phyloP scores from a whole-genome alignment of 306 rosid genomes.

The Abrus pulchellus region DNA sequence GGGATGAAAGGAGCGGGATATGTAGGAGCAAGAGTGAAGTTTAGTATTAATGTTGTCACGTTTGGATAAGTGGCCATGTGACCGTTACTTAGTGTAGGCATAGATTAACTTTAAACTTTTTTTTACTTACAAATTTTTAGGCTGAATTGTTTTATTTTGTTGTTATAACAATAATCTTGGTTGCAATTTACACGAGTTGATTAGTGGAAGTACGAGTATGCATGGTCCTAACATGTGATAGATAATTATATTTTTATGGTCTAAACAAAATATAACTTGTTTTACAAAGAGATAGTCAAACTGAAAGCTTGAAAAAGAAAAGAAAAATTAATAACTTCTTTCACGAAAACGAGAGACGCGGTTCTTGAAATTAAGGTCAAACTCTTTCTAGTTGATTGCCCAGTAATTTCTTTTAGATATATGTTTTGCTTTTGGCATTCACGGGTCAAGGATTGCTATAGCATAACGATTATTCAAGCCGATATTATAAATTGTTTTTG shows the following conservation, averaged over 20 bases:
- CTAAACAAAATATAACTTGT: constrained; percentile 4
- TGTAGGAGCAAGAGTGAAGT: constrained; percentile 69
- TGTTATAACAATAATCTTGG: neutral
- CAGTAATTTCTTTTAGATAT: neutral
- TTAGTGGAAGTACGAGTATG: neutral
- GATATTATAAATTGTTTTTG: neutral
- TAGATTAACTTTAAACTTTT: constrained; percentile 40
- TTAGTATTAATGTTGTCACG: constrained; percentile 93
- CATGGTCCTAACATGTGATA: constrained; percentile 5
- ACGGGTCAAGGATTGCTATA: constrained; percentile 33
- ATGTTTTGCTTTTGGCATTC: constrained; percentile 25
- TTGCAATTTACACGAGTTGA: constrained; percentile 27
- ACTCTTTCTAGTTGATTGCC: neutral
- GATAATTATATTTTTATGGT: neutral
- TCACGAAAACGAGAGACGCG: neutral
- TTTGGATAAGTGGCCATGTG: constrained; percentile 67
- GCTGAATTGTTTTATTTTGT: neutral
- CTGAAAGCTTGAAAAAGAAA: neutral
- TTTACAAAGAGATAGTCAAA: neutral
- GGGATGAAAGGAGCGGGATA: constrained; percentile 77
- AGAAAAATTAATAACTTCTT: neutral
- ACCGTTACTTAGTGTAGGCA: constrained; percentile 60
- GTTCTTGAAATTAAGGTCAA: constrained; percentile 14
- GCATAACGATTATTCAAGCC: constrained; percentile 20
- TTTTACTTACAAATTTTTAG: neutral